Evolutionary conservation across 2,329 filamentous ascomycete species (phyloP).

Genomic region (Xylariaceae sp.): DNA sequence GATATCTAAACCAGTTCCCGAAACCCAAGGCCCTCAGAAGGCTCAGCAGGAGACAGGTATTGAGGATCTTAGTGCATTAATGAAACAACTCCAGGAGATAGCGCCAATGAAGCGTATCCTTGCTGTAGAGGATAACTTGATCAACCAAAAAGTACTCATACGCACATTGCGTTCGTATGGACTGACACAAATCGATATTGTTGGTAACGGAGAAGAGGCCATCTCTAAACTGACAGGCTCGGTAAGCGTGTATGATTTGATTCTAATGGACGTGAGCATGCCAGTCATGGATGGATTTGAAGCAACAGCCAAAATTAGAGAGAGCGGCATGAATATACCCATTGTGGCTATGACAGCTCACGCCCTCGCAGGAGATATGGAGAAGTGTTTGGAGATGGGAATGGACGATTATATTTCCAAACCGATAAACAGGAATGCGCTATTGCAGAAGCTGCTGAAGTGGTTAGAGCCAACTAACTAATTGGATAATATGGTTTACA

Average conservation of each 20-base stretch:
- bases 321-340: slow-evolving; percentile 8
- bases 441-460: slow-evolving; percentile 9
- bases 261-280: slow-evolving; percentile 20
- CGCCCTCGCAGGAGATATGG: slow-evolving; percentile 16
- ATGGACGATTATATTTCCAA: slow-evolving; percentile 19
- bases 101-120: slow-evolving; percentile 11
- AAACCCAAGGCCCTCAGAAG: not conserved
- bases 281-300: slow-evolving; percentile 21
- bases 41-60: not conserved
- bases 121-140: slow-evolving; percentile 16
- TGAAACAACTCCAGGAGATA: not conserved
- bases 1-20: not conserved
- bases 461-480: slow-evolving; percentile 8
- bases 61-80: not conserved
- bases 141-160: slow-evolving; percentile 18
- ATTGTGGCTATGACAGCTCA: slow-evolving; percentile 19
- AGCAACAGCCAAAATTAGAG: slow-evolving; percentile 11
- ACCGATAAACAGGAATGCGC: slow-evolving; percentile 6
- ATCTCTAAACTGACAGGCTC: slow-evolving; percentile 2
- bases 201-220: slow-evolving; percentile 13
- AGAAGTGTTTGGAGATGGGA: slow-evolving; percentile 7
- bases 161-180: slow-evolving; percentile 12
- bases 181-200: slow-evolving; percentile 13
- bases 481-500: no score
- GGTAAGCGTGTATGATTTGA: slow-evolving; percentile 2